Base-by-base conservation (phyloP, 1,139 yeast species). In the Kazachstania sp. region DNA sequence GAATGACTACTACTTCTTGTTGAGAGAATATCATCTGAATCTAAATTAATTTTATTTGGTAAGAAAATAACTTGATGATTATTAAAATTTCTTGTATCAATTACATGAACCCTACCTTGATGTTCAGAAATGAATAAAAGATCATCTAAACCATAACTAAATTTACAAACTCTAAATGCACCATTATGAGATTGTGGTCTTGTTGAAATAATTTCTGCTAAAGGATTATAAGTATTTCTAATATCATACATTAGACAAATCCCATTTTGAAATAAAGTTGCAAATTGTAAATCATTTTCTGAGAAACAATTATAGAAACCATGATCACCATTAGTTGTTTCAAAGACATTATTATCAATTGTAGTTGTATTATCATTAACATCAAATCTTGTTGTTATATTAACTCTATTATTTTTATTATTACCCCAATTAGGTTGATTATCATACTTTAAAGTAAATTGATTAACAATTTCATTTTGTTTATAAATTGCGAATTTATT, bases 251-350 rank as follows among this genome's bases (percentile, higher is more conserved):
- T 67, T 52, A 81, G 70, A 52, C 94, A 83, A 32, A 79, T 70
- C 7, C 97, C 97, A 60, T 85, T 88, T 65, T 88, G 95, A 63
- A 86, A 87, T 23, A 90, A 81, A 0, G 86, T 79, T 2, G 95
- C 82, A 64, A 88, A 84, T 55, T 81, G 73, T 49, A 75, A 58
- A 18, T 92, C 95, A 45, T 83, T 79, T 18, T 83, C 75, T 53
- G 83, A 81, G 66, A 81, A 87, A n/a, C 84, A 77, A 1, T 86
- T 78, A 2, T 95, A 87, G 61, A 88, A 86, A 4, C 96, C 97
- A 46, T 83, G 77, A 54, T 85, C 95, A 48, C 84, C 82, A 11
- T 71, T 66, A 23, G 59, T 53, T 0, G 90, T 81, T 41, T 73
- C 71, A 37, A 84, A 66, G 2, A 72, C 56, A 23, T 50, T 49